A percentile compares a stretch with the other conserved stretches of the same genome.
phyloP scores from a whole-genome alignment of 2,329 filamentous ascomycete genomes.

The Verticillium klebahnii region DNA sequence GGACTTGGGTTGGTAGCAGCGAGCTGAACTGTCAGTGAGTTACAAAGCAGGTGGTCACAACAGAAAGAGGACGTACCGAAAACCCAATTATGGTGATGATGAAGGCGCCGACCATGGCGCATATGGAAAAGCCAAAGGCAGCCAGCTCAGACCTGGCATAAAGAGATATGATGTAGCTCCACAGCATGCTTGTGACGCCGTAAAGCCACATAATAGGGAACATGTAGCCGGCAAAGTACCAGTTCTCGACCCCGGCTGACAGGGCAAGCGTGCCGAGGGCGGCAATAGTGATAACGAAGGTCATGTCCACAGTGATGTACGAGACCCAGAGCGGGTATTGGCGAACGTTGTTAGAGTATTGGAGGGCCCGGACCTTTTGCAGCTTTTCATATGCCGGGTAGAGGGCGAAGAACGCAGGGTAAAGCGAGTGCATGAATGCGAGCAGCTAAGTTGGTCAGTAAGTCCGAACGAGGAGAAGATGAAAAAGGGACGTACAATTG shows the following conservation, averaged over 20 bases:
- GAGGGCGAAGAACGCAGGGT: constrained; percentile 61
- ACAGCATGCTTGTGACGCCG: constrained; percentile 55
- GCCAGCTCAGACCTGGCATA: constrained; percentile 58
- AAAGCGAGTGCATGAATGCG: constrained; percentile 45
- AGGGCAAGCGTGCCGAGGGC: constrained; percentile 48
- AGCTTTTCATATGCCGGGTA: constrained; percentile 61
- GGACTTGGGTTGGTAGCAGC: not conserved
- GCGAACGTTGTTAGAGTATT: constrained; percentile 66
- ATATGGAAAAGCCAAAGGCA: constrained; percentile 51
- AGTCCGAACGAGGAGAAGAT: constrained; percentile 16
- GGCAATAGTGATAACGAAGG: constrained; percentile 44
- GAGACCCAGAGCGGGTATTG: constrained; percentile 59
- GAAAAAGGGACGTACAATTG: not conserved
- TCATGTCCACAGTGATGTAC: constrained; percentile 59
- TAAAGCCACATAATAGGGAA: constrained; percentile 61
- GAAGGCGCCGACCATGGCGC: constrained; percentile 18
- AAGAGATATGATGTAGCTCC: constrained; percentile 59
- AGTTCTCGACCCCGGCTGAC: constrained; percentile 43
- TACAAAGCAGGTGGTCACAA: constrained; percentile 6
- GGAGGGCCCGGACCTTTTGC: constrained; percentile 57
- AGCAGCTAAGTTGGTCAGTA: not conserved
- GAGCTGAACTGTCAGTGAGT: not conserved
- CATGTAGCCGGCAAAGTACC: constrained; percentile 56
- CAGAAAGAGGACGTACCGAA: constrained; percentile 13
- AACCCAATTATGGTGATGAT: constrained; percentile 15